A percentile compares a stretch with the other conserved stretches of the same genome.
Conservation (phyloP, 805 yeast species). For the Yamadazyma paraphyllophila region DNA sequence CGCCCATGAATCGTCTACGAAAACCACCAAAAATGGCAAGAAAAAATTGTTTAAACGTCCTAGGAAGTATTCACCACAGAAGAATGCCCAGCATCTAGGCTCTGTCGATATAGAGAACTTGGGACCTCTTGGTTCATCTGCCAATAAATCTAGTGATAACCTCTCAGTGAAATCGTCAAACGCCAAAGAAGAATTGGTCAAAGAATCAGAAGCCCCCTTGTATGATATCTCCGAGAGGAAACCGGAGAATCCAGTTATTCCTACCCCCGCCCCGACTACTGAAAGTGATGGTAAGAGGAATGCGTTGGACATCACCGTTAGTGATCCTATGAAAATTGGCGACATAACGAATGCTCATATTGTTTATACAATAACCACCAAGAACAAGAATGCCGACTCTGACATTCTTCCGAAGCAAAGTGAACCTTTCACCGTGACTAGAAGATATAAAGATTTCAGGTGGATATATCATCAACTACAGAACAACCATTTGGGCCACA, state of each 20-base stretch:
- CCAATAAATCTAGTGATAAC: slow-evolving; percentile 16
- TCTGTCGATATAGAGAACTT: slow-evolving; percentile 11
- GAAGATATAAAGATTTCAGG: slow-evolving; percentile 89
- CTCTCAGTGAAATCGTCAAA: slow-evolving; percentile 18
- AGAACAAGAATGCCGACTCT: slow-evolving; percentile 42
- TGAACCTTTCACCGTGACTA: slow-evolving; percentile 52
- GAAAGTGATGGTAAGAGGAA: slow-evolving; percentile 13
- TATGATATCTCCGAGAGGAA: slow-evolving; percentile 35
- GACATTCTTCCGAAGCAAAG: slow-evolving; percentile 24
- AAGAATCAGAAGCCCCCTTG: slow-evolving; percentile 54
- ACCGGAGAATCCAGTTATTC: slow-evolving; percentile 7
- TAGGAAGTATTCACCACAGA: slow-evolving; percentile 27
- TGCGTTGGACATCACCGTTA: slow-evolving; percentile 65
- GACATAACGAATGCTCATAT: slow-evolving; percentile 87
- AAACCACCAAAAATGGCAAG: background rate
- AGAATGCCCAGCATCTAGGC: slow-evolving; percentile 29
- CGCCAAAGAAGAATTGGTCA: slow-evolving; percentile 31
- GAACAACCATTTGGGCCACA: slow-evolving; percentile 81
- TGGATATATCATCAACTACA: slow-evolving; percentile 91
- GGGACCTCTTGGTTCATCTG: slow-evolving; percentile 27
- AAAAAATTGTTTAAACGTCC: slow-evolving; percentile 24
- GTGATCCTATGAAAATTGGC: slow-evolving; percentile 90
- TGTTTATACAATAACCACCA: slow-evolving; percentile 75
- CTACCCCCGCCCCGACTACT: background rate
- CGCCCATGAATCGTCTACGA: background rate